Conservation (phyloP, 2,329 filamentous ascomycete genomes). For the Neoascochyta sp. region DNA sequence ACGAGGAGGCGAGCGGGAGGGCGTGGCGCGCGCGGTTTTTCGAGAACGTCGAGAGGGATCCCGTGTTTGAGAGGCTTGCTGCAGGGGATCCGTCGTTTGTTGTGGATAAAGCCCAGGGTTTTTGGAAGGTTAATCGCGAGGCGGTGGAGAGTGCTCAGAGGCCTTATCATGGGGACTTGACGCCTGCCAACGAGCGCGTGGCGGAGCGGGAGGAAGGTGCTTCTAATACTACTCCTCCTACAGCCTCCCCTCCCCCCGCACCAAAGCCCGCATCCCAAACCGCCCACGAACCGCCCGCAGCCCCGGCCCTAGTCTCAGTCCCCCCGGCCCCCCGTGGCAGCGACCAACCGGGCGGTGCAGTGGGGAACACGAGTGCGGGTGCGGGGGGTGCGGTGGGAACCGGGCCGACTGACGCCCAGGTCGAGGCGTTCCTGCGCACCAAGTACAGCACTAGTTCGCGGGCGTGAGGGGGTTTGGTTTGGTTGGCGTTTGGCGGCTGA, state of each 20-base stretch:
- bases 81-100: slow-evolving; percentile 18
- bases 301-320: too few species aligned
- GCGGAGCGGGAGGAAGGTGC: too few species aligned
- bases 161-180: slow-evolving; percentile 29
- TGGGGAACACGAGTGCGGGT: too few species aligned
- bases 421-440: slow-evolving; percentile 20
- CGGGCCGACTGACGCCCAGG: slow-evolving; percentile 14
- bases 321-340: too few species aligned
- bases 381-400: not conserved
- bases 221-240: too few species aligned
- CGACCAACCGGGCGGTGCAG: too few species aligned
- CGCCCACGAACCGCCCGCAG: too few species aligned
- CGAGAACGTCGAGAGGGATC: slow-evolving; percentile 25
- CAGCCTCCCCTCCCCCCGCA: too few species aligned
- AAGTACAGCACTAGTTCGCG: slow-evolving; percentile 14
- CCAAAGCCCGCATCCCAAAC: too few species aligned
- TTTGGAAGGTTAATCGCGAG: slow-evolving; percentile 33
- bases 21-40: slow-evolving; percentile 44
- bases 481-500: too few species aligned
- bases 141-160: slow-evolving; percentile 18
- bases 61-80: slow-evolving; percentile 24
- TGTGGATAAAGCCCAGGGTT: slow-evolving; percentile 22
- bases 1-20: slow-evolving; percentile 35
- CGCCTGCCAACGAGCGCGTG: slow-evolving; percentile 24
- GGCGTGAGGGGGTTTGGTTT: too few species aligned